phyloP scores from a whole-genome alignment of 225 moss, liverwort and hornwort genomes.

The Physcomitrium patens region DNA sequence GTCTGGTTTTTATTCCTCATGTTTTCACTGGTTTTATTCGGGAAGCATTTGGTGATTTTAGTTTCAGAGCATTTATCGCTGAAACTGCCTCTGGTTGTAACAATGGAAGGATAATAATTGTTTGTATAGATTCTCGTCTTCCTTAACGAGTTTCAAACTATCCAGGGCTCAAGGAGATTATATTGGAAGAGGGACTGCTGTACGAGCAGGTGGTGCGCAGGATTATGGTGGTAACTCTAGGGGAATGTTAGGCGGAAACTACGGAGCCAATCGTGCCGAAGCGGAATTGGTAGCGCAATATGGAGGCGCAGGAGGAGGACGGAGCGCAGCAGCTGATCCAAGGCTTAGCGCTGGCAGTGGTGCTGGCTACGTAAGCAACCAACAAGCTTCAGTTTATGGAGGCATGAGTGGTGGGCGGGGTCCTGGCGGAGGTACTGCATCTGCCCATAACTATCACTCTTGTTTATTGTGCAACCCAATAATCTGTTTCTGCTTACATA shows the following conservation, averaged over 20 bases:
- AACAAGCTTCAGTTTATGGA: slow-evolving; percentile 87
- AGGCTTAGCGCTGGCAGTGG: slow-evolving; percentile 39
- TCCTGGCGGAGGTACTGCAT: slow-evolving; percentile 49
- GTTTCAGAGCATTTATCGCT: background rate
- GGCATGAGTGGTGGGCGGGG: slow-evolving; percentile 85
- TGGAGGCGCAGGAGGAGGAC: slow-evolving; percentile 84
- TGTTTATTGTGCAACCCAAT: slow-evolving; percentile 1
- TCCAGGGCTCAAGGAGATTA: slow-evolving; percentile 84
- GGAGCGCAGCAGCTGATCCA: slow-evolving; percentile 54
- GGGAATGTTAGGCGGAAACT: slow-evolving; percentile 73
- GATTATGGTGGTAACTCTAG: slow-evolving; percentile 71
- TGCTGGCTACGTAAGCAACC: slow-evolving; percentile 75
- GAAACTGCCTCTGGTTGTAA: slow-evolving; percentile 1
- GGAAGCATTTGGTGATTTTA: slow-evolving; percentile 4
- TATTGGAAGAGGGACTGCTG: slow-evolving; percentile 72
- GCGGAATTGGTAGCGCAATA: slow-evolving; percentile 95
- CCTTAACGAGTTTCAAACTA: slow-evolving; percentile 8
- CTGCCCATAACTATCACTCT: slow-evolving; percentile 18
- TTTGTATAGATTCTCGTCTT: slow-evolving; percentile 23
- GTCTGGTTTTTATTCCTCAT: background rate
- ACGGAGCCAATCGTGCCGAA: slow-evolving; percentile 84
- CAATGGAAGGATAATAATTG: background rate
- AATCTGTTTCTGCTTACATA: slow-evolving; percentile 6
- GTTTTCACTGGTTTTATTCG: slow-evolving; percentile 4
- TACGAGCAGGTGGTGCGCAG: slow-evolving; percentile 60